Evolutionary conservation across 1,139 yeast genomes (phyloP).

Genomic region (Candida pseudoviswanathii): DNA sequence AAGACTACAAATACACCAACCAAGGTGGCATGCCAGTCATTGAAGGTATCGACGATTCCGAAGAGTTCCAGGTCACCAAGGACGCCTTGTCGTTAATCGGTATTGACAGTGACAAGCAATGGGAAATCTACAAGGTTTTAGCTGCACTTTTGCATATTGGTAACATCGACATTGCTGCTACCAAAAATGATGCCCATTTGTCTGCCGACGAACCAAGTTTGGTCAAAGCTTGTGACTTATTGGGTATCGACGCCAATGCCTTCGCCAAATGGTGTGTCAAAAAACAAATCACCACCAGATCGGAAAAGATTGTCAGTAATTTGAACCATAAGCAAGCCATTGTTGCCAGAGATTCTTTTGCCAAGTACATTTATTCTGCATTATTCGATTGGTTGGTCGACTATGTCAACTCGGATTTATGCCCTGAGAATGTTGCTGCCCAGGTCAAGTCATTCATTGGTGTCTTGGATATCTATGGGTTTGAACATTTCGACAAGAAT

Average conservation of each 20-base stretch:
- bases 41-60: constrained; percentile 78
- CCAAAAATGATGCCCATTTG: constrained; percentile 82
- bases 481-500: constrained; percentile 91
- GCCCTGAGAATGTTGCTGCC: constrained; percentile 67
- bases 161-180: constrained; percentile 84
- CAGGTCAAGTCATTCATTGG: constrained; percentile 81
- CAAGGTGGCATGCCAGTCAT: constrained; percentile 85
- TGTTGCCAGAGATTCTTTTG: constrained; percentile 94
- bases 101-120: constrained; percentile 59
- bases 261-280: constrained; percentile 94
- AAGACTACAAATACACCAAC: constrained; percentile 78
- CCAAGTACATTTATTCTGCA: constrained; percentile 90
- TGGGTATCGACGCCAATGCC: constrained; percentile 72
- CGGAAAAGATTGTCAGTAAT: constrained; percentile 87
- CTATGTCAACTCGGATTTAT: constrained; percentile 77
- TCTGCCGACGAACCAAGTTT: constrained; percentile 86
- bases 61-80: constrained; percentile 72
- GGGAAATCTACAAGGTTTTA: constrained; percentile 71
- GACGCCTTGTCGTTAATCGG: constrained; percentile 84
- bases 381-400: constrained; percentile 94
- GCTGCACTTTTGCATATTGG: constrained; percentile 94
- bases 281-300: constrained; percentile 90
- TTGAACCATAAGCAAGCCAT: constrained; percentile 82
- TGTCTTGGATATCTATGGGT: constrained; percentile 95
- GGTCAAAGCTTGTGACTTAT: constrained; percentile 78